A percentile compares a stretch with the other conserved stretches of the same genome.
Evolutionary conservation across 495 filamentous ascomycete species (phyloP).

Genomic region (Aspergillus funiculosus): DNA sequence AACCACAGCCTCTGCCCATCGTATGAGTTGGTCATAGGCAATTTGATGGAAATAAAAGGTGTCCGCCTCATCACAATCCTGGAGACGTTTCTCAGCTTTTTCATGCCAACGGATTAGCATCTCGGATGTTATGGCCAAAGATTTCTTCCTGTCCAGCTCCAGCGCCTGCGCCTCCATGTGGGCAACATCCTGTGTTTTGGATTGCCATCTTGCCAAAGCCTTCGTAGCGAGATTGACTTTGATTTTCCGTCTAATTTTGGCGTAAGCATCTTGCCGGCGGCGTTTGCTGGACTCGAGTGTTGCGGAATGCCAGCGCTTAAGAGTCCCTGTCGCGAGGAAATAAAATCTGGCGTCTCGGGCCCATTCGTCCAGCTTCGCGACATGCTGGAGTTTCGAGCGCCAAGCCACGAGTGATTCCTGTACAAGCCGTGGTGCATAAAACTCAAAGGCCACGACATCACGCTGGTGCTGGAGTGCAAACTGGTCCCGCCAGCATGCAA

Average conservation of each 20-base stretch:
- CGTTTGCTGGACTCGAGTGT: slow-evolving; percentile 45
- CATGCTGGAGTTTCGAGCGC: slow-evolving; percentile 39
- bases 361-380: slow-evolving; percentile 47
- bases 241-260: slow-evolving; percentile 46
- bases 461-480: slow-evolving; percentile 39
- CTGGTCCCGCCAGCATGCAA: slow-evolving; percentile 42
- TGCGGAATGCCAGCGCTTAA: slow-evolving; percentile 53
- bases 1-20: slow-evolving; percentile 41
- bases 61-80: slow-evolving; percentile 40
- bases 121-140: slow-evolving; percentile 33
- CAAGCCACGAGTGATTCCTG: slow-evolving; percentile 46
- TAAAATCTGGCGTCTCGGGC: slow-evolving; percentile 55
- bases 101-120: slow-evolving; percentile 42
- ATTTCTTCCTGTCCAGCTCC: slow-evolving; percentile 34
- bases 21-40: slow-evolving; percentile 40
- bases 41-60: slow-evolving; percentile 38
- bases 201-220: slow-evolving; percentile 42
- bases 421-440: slow-evolving; percentile 47
- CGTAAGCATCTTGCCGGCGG: slow-evolving; percentile 56
- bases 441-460: slow-evolving; percentile 47
- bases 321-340: slow-evolving; percentile 46
- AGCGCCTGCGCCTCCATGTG: slow-evolving; percentile 42
- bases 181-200: slow-evolving; percentile 32
- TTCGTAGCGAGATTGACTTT: slow-evolving; percentile 54
- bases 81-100: slow-evolving; percentile 30